A percentile compares a stretch with the other conserved stretches of the same genome.
These are phyloP conservation scores for Phytophthora pseudosyringae DNA, from an alignment of 352 stramenopile genomes.

Conservation along the genomic window DNA sequence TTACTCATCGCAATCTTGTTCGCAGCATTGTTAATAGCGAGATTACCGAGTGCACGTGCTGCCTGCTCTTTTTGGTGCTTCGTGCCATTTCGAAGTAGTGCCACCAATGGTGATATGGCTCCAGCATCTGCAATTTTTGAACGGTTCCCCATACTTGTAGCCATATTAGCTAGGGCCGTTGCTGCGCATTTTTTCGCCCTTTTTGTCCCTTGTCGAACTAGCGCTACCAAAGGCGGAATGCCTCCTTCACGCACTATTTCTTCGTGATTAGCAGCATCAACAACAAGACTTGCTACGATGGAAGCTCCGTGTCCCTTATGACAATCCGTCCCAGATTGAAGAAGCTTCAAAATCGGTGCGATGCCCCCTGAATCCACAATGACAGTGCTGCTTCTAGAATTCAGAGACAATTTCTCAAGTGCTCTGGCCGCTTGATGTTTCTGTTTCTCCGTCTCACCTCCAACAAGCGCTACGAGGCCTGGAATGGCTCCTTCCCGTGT, in stretches of 20 bases:
- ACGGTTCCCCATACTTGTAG: too few relatives aligned
- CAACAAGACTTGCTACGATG: too few relatives aligned
- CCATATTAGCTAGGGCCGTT: too few relatives aligned
- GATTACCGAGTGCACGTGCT: background rate
- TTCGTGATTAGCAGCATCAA: too few relatives aligned
- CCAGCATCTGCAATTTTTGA: background rate
- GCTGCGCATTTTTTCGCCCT: too few relatives aligned
- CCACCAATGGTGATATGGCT: background rate
- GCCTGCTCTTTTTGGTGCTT: background rate
- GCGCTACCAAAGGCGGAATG: too few relatives aligned
- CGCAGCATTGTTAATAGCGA: background rate
- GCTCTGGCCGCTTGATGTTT: background rate
- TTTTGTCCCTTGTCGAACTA: too few relatives aligned
- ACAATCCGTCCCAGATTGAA: background rate
- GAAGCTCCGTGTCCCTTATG: background rate
- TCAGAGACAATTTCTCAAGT: background rate
- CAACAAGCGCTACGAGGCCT: background rate
- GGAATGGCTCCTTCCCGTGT: background rate
- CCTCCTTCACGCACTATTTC: too few relatives aligned
- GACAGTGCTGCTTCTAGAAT: background rate
- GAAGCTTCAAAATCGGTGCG: background rate
- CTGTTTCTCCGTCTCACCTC: background rate
- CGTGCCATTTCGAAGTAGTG: background rate
- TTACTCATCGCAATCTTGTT: background rate
- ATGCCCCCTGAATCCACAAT: background rate